Conservation (phyloP, 345 rosid genomes). For the Trapa bicornis region DNA sequence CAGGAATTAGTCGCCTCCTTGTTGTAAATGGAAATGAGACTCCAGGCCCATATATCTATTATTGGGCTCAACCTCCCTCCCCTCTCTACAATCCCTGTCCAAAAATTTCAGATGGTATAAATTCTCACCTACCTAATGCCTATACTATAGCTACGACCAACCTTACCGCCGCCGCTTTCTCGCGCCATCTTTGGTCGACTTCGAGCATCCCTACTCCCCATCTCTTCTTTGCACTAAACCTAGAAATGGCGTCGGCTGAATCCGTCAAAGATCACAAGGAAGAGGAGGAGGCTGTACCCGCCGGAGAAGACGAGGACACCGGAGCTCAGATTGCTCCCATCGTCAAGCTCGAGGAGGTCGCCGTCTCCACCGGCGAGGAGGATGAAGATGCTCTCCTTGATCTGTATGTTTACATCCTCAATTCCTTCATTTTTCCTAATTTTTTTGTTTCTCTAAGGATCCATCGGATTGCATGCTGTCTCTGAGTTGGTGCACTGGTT, state of each 20-base stretch:
- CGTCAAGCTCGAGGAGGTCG: constrained; percentile 69
- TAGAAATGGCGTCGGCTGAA: constrained; percentile 45
- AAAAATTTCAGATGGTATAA: too few relatives aligned
- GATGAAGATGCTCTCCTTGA: constrained; percentile 70
- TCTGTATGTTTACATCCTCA: constrained; percentile 33
- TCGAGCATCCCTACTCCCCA: neutral
- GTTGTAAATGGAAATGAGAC: too few relatives aligned
- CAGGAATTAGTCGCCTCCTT: too few relatives aligned
- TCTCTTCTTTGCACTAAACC: neutral
- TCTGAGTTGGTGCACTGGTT: constrained; percentile 3
- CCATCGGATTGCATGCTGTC: neutral
- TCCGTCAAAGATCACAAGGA: constrained; percentile 52
- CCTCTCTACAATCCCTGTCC: too few relatives aligned
- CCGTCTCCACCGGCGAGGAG: constrained; percentile 85
- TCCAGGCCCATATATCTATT: too few relatives aligned
- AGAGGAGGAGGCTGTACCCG: constrained; percentile 42
- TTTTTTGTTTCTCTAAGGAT: neutral
- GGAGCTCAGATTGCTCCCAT: constrained; percentile 88
- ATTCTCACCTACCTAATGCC: too few relatives aligned
- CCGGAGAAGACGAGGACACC: constrained; percentile 86
- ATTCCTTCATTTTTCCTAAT: neutral
- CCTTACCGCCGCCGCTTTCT: too few relatives aligned
- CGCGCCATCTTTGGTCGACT: neutral
- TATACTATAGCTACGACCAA: too few relatives aligned
- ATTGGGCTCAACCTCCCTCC: too few relatives aligned